Percentiles rank a stretch among this genome's conserved stretches.
Conservation (phyloP, 164 flowering plant genomes). For the Hamamelis virginiana region DNA sequence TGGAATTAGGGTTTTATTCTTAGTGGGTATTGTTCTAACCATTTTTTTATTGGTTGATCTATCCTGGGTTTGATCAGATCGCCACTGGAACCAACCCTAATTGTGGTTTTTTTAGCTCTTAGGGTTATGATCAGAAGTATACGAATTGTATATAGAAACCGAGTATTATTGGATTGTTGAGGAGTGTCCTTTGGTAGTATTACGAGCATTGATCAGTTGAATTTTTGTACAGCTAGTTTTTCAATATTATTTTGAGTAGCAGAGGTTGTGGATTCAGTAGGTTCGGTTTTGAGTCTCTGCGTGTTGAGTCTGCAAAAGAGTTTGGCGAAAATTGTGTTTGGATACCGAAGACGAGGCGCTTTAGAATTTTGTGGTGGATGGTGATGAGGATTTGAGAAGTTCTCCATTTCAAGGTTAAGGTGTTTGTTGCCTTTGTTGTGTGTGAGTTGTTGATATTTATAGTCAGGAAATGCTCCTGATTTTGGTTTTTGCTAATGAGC, state of each 20-base stretch:
- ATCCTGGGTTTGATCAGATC: conserved; percentile 24
- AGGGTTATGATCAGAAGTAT: conserved; percentile 13
- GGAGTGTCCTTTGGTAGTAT: neutral
- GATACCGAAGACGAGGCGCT: neutral
- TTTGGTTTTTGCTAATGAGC: conserved; percentile 20
- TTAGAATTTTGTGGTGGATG: too few species aligned
- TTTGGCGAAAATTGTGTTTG: neutral
- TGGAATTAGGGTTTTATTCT: conserved; percentile 7
- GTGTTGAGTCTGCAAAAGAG: neutral
- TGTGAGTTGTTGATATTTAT: conserved; percentile 1
- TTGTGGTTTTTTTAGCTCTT: conserved; percentile 16
- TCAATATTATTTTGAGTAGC: neutral
- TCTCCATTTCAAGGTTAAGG: conserved; percentile 12
- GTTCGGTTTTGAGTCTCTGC: neutral
- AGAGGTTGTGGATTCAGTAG: conserved; percentile 7
- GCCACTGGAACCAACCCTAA: conserved; percentile 17
- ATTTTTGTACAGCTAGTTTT: conserved; percentile 3
- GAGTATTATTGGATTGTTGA: conserved; percentile 5
- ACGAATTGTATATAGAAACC: conserved; percentile 3
- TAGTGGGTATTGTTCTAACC: neutral
- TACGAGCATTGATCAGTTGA: neutral
- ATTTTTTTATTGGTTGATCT: neutral
- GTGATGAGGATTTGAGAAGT: neutral
- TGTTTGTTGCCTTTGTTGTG: conserved; percentile 5
- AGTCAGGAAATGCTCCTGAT: conserved; percentile 14